phyloP scores from a whole-genome alignment of 129 eudicot genomes.

The Artemisia annua region DNA sequence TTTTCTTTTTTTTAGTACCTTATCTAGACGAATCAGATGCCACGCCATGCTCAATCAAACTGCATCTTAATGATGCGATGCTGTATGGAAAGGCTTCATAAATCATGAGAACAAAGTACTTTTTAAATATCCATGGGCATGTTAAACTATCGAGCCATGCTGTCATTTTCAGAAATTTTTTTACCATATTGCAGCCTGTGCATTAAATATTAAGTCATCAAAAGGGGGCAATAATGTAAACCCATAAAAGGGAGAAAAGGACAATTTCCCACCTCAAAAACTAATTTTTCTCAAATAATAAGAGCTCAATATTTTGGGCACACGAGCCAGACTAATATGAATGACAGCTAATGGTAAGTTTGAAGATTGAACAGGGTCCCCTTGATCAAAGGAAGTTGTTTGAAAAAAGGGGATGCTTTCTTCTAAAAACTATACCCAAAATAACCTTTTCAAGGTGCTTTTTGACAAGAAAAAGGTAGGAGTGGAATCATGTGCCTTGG shows the following conservation, averaged over 20 bases:
- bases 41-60: slow-evolving; percentile 18
- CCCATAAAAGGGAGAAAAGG: slow-evolving; percentile 1
- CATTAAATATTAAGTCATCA: background rate
- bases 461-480: slow-evolving; percentile 34
- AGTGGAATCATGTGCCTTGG: slow-evolving; percentile 43
- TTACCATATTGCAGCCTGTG: background rate
- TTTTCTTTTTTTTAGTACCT: slow-evolving; percentile 5
- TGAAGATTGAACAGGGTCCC: slow-evolving; percentile 33
- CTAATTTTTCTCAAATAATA: background rate
- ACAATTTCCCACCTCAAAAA: slow-evolving; percentile 9
- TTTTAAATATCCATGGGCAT: background rate
- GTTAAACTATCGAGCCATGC: background rate
- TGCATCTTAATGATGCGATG: slow-evolving; percentile 15
- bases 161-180: background rate
- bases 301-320: slow-evolving; percentile 24
- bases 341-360: slow-evolving; percentile 43
- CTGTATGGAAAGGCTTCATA: background rate
- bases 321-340: slow-evolving; percentile 26
- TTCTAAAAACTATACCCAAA: slow-evolving; percentile 38
- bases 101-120: slow-evolving; percentile 2
- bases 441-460: slow-evolving; percentile 23
- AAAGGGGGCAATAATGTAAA: background rate
- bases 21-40: slow-evolving; percentile 54
- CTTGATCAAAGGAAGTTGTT: slow-evolving; percentile 38
- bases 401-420: slow-evolving; percentile 40